Evolutionary conservation across 306 rosid genomes (phyloP), one percentile per base, ranked within the genome.

Genomic region (Quercus alba): DNA sequence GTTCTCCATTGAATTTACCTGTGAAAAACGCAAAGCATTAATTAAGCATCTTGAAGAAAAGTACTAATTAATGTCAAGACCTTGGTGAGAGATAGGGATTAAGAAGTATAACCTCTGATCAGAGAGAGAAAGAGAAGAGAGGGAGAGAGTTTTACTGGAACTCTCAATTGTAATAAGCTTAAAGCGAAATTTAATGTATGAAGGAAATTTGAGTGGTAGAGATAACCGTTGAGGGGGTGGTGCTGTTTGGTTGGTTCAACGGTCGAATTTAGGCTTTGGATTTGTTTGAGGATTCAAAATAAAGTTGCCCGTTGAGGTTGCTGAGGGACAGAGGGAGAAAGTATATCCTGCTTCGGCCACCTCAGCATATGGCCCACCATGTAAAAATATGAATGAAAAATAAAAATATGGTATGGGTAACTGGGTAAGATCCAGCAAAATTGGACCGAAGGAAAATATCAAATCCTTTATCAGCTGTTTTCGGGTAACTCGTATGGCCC

Each of bases 1-100:
- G 72, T 56, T 86, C 82, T 90, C 96, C 93, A 88, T 91, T 14
- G 41, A 51, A 66, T 23, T 41, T 49, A 21, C 62, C 67, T 74
- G 73, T 15, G 49, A 59, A 15, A 13, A 13, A 3, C 18, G 35
- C 23, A 15, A 6, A 72, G 70, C 71, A 14, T 28, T 30, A 15
- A 30, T 28, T 64, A 28, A 28, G 20, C 21, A 64, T 28, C 70
- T 64, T 72, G 56, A 21, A 21, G 59, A 49, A 14, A 11, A 11
- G 33, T 63, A 49, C 31, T 8, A 63, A 26, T 28, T 7, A 26
- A 26, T 63, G 70, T 21, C 5, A 4, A 4, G 15, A 63, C 11
- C 38, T 63, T 2, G 9, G 17, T 31, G 35, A 67, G 72, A 31
- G 9, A 7, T 3, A 33, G 72, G 25, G 72, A 67, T 7, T 18